A percentile compares a stretch with the other conserved stretches of the same genome.
phyloP scores from a whole-genome alignment of 2,329 filamentous ascomycete species.

The Podosphaera xanthii region DNA sequence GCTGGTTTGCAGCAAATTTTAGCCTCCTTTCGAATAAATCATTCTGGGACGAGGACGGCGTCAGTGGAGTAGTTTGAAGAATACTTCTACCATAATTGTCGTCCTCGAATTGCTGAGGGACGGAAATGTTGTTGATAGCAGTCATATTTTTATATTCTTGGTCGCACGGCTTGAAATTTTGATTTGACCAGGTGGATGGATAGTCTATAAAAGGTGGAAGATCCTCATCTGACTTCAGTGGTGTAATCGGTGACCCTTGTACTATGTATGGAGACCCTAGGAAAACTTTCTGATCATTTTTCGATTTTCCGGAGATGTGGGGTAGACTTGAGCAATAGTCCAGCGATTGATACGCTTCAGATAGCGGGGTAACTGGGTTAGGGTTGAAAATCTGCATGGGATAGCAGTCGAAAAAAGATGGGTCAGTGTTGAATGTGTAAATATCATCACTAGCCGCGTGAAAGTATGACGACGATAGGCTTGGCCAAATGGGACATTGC shows the following conservation, averaged over 20 bases:
- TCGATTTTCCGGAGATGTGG: too few species aligned
- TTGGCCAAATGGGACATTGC: neutral
- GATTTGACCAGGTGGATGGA: too few species aligned
- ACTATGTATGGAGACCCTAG: too few species aligned
- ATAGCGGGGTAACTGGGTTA: neutral
- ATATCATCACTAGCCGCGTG: slow-evolving; percentile 4
- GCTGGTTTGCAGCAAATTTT: slow-evolving; percentile 55
- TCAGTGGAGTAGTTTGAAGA: slow-evolving; percentile 7
- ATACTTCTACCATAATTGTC: slow-evolving; percentile 9
- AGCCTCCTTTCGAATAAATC: slow-evolving; percentile 53
- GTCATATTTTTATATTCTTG: too few species aligned
- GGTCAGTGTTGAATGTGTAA: slow-evolving; percentile 10
- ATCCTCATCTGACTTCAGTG: too few species aligned
- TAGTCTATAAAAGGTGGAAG: too few species aligned
- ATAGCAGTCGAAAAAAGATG: slow-evolving; percentile 10
- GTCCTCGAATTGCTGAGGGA: neutral
- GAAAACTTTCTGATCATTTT: too few species aligned
- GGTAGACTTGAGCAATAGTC: too few species aligned
- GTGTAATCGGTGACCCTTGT: too few species aligned
- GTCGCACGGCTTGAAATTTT: too few species aligned
- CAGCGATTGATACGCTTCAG: too few species aligned
- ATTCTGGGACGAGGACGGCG: slow-evolving; percentile 27
- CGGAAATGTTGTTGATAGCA: too few species aligned
- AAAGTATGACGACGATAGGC: neutral
- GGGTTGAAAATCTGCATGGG: slow-evolving; percentile 4